Evolutionary conservation across 1,139 yeast genomes (phyloP).

Genomic region (Suhomyces terraborum): DNA sequence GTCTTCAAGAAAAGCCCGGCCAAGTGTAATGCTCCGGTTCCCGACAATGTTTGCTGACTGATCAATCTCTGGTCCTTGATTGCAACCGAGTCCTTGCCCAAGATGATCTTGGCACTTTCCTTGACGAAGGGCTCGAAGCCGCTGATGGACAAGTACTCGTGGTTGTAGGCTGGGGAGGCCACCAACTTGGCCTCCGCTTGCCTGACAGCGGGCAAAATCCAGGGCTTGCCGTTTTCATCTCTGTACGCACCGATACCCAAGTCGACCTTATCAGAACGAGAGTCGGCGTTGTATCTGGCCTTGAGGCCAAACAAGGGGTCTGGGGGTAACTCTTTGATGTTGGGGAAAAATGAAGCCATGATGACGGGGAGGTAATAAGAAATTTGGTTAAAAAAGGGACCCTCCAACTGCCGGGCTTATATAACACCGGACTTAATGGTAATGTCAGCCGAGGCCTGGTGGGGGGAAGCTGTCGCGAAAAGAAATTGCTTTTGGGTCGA

Average conservation of each 20-base stretch:
- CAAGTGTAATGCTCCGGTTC: constrained; percentile 93
- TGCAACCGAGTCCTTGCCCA: constrained; percentile 67
- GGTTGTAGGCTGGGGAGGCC: constrained; percentile 66
- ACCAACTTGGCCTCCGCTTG: constrained; percentile 63
- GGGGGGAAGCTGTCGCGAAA: constrained; percentile 8
- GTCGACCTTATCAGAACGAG: constrained; percentile 73
- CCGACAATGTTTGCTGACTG: constrained; percentile 85
- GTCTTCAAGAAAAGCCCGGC: constrained; percentile 74
- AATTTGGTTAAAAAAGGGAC: not conserved
- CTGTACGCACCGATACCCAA: constrained; percentile 96
- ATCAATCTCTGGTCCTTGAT: constrained; percentile 57
- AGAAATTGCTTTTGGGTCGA: not conserved
- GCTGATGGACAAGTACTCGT: constrained; percentile 84
- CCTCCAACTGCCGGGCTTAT: constrained; percentile 2
- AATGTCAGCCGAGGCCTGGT: constrained; percentile 3
- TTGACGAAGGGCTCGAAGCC: constrained; percentile 72
- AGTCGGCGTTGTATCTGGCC: constrained; percentile 69
- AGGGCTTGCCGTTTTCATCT: constrained; percentile 89
- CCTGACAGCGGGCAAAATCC: constrained; percentile 86
- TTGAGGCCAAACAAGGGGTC: constrained; percentile 84
- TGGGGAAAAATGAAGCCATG: constrained; percentile 45
- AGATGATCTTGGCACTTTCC: constrained; percentile 76
- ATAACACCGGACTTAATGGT: not conserved
- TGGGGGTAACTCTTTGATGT: constrained; percentile 64
- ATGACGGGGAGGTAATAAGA: not conserved